Base-by-base conservation (phyloP, 179 eudicot genomes). In the Sideroxylon spinosum region DNA sequence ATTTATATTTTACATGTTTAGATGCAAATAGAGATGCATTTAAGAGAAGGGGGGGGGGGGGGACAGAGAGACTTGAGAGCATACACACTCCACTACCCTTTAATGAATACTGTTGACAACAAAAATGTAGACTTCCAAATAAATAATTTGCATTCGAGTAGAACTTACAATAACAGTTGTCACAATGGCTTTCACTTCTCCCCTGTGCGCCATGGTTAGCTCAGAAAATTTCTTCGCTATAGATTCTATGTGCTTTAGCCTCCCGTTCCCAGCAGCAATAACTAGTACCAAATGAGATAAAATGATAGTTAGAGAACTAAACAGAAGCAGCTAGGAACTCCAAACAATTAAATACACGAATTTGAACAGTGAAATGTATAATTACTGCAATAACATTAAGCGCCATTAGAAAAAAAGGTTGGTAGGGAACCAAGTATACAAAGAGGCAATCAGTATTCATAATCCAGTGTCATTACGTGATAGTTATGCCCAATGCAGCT, bases 141-240 rank as follows among this genome's bases (percentile, higher is more conserved):
- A 37, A 37, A 37, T 37, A 37, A 37, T 37, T 37, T 37, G 44
- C 44, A 1, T 37, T 37, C 44, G 44, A 3, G 61, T 76, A 62
- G 64, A 76, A 86, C 97, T 89, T 85, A 95, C 97, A 78, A 95
- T 91, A 48, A 91, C 98, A 74, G 88, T 81, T 23, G 97, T 91
- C 67, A 93, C 98, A 68, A 81, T 80, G 60, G 89, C 98, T 81
- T 88, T 87, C 77, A 95, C 79, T 81, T 90, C 98, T 76, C 98
- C 98, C 89, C 85, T 85, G 76, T 91, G 94, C 4, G 98, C 98
- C 97, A 90, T 95, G 52, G 95, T 90, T 80, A 90, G 81, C 75
- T 93, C 95, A 16, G 86, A 37, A 78, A 95, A 93, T 81, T 92
- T 90, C 85, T 89, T 90, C 13, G 90, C 83, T 23, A 95, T 86